These are phyloP conservation scores for Guadua angustifolia DNA, from an alignment of 176 grass and related monocot species.

Conservation along the genomic window DNA sequence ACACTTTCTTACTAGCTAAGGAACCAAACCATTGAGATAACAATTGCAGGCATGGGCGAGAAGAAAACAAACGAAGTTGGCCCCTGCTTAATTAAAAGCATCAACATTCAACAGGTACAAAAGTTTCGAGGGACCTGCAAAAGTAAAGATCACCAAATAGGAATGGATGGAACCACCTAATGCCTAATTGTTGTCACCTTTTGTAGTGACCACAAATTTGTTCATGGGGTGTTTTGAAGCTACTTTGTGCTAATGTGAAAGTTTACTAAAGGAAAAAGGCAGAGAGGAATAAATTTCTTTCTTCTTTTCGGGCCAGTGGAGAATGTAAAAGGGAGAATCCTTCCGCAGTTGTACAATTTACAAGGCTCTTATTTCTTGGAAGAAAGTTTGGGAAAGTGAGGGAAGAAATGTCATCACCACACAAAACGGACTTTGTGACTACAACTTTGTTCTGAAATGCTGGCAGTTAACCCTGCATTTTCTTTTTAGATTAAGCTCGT, in stretches of 20 bases:
- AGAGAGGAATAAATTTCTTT: not conserved
- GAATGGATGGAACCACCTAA: not conserved
- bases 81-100: not conserved
- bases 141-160: not conserved
- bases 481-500: too few species aligned
- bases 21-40: not conserved
- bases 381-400: too few species aligned
- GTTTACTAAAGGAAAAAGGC: not conserved
- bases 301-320: not conserved
- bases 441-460: too few species aligned
- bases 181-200: not conserved
- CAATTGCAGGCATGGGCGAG: too few species aligned
- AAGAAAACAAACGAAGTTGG: not conserved
- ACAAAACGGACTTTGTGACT: too few species aligned
- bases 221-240: not conserved
- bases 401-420: too few species aligned
- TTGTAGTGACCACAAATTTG: not conserved
- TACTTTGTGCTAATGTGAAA: not conserved
- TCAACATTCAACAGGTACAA: not conserved
- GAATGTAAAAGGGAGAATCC: not conserved
- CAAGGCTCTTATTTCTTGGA: too few species aligned
- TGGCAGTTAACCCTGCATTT: too few species aligned
- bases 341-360: too few species aligned
- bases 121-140: not conserved
- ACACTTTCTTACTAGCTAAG: not conserved